Evolutionary conservation across 2,329 filamentous ascomycete species (phyloP).

Genomic region (Fusarium chuoi): DNA sequence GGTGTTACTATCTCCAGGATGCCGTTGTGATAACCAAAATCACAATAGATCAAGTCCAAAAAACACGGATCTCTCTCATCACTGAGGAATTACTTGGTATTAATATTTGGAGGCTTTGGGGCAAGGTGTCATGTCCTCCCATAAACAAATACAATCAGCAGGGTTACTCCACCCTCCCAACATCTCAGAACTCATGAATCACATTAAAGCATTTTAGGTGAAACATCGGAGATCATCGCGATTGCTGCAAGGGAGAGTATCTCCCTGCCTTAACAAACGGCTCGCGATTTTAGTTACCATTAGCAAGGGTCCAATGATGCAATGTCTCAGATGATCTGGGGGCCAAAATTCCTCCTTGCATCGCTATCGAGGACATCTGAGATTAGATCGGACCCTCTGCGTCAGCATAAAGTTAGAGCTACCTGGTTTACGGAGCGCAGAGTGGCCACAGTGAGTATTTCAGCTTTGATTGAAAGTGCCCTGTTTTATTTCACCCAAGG

Average conservation of each 20-base stretch:
- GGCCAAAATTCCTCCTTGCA: background rate
- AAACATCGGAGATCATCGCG: background rate
- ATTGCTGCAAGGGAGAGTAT: background rate
- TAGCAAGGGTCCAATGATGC: background rate
- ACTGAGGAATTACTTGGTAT: background rate
- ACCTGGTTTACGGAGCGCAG: accelerated
- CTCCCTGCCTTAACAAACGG: background rate
- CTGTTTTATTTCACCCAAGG: background rate
- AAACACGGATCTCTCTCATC: background rate
- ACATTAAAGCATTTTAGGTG: no score
- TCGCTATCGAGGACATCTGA: background rate
- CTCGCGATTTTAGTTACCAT: background rate
- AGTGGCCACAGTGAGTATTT: accelerated
- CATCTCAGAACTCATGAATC: background rate
- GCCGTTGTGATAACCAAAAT: accelerated
- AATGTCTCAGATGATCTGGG: background rate
- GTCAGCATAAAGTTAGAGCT: background rate
- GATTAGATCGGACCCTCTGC: background rate
- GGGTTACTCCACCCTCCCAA: no score
- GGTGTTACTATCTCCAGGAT: background rate
- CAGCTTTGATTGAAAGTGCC: background rate
- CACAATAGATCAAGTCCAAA: accelerated
- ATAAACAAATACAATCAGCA: background rate
- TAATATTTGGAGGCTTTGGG: background rate
- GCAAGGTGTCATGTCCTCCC: background rate